phyloP scores from a whole-genome alignment of 2,329 filamentous ascomycete species.

The Coniochaeta ligniaria region DNA sequence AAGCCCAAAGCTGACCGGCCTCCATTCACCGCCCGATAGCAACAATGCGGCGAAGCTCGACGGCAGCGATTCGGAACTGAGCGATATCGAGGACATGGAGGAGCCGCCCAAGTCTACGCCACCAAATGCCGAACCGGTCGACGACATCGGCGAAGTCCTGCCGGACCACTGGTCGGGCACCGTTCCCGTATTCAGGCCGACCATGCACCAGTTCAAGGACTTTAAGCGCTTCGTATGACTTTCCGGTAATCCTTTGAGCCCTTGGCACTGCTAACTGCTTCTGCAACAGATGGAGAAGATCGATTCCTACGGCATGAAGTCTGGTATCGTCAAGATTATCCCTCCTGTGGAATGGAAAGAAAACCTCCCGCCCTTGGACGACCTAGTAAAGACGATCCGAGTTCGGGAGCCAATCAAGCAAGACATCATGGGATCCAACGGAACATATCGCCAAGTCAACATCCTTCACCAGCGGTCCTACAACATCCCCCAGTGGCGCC shows the following conservation, averaged over 20 bases:
- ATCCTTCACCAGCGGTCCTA: slow-evolving; percentile 94
- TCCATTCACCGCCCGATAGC: slow-evolving; percentile 58
- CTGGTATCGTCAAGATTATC: slow-evolving; percentile 92
- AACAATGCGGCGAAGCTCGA: slow-evolving; percentile 54
- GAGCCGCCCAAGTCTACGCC: slow-evolving; percentile 14
- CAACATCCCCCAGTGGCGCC: slow-evolving; percentile 93
- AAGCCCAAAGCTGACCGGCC: slow-evolving; percentile 36
- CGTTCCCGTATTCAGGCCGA: slow-evolving; percentile 91
- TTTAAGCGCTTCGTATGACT: slow-evolving; percentile 78
- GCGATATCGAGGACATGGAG: slow-evolving; percentile 53
- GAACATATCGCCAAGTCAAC: slow-evolving; percentile 94
- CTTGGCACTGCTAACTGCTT: not conserved
- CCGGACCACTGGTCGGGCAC: slow-evolving; percentile 88
- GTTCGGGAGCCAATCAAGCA: slow-evolving; percentile 98
- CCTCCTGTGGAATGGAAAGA: slow-evolving; percentile 91
- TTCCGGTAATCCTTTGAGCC: not conserved
- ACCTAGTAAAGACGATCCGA: slow-evolving; percentile 82
- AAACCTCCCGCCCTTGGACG: slow-evolving; percentile 68
- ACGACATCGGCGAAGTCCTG: slow-evolving; percentile 67
- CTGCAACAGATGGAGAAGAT: slow-evolving; percentile 63
- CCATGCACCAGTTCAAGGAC: slow-evolving; percentile 89
- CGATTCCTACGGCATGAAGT: slow-evolving; percentile 93
- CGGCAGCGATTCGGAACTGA: slow-evolving; percentile 57
- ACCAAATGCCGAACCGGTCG: slow-evolving; percentile 17
- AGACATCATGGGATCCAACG: slow-evolving; percentile 93